A percentile compares a stretch with the other conserved stretches of the same genome.
Evolutionary conservation across 2,329 filamentous ascomycete species (phyloP).

Genomic region (Phyllosticta capitalensis): DNA sequence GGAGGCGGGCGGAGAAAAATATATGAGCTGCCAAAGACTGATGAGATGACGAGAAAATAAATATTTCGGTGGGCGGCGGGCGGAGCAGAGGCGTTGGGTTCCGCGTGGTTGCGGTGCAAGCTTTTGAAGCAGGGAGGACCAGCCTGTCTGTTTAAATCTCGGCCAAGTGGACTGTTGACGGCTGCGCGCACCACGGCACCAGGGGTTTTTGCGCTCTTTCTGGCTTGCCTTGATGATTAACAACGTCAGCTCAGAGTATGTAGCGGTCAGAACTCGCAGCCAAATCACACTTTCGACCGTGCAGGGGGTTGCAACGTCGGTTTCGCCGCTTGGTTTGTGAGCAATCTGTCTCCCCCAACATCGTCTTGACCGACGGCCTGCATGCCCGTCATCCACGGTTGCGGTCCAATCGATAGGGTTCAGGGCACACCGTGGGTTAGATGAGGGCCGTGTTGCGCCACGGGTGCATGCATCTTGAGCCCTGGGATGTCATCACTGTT

Average conservation of each 20-base stretch:
- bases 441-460: neutral
- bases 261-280: neutral
- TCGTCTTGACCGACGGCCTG: neutral
- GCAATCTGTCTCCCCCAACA: neutral
- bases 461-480: neutral
- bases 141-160: neutral
- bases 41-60: neutral
- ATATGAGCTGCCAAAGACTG: neutral
- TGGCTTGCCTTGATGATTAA: neutral
- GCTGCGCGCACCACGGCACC: neutral
- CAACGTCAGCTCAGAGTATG: neutral
- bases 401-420: neutral
- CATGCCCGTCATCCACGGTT: neutral
- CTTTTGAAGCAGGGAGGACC: neutral
- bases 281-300: neutral
- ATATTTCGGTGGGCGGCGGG: neutral
- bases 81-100: neutral
- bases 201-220: neutral
- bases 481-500: neutral
- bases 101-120: neutral
- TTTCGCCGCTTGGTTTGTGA: neutral
- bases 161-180: neutral
- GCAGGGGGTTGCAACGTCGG: neutral
- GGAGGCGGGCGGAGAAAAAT: neutral
- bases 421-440: neutral